phyloP scores from a whole-genome alignment of 139 green algal genomes.

The Auxenochlorella protothecoides region DNA sequence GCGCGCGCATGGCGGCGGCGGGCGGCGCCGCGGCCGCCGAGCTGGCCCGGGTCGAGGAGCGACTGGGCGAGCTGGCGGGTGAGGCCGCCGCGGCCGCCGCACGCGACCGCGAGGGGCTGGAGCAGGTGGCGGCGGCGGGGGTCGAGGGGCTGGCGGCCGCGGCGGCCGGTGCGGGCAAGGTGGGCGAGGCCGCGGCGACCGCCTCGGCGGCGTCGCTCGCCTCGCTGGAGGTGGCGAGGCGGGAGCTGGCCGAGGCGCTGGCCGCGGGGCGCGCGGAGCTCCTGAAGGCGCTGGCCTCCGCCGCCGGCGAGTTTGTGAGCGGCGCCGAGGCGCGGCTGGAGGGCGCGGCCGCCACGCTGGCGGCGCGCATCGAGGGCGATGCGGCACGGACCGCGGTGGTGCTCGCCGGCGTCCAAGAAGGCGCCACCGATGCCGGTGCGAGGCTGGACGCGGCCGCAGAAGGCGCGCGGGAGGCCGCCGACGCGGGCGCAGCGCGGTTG shows the following conservation, averaged over 20 bases:
- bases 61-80: conserved; percentile 6
- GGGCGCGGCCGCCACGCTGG: no score
- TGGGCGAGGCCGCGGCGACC: conserved; percentile 1
- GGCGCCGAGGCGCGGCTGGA: no score
- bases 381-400: no score
- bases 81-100: background rate
- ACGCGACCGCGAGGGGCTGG: background rate
- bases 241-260: background rate
- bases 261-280: no score
- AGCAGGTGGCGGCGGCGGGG: background rate
- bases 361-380: no score
- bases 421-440: no score
- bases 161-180: background rate
- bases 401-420: no score
- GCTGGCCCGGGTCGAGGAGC: background rate
- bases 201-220: conserved; percentile 2
- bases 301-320: no score
- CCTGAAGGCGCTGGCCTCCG: no score
- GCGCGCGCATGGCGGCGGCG: conserved; percentile 7
- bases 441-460: no score
- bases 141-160: background rate
- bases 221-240: conserved; percentile 4
- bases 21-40: conserved; percentile 1
- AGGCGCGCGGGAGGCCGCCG: no score
- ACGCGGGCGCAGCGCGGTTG: no score